Percentiles rank a stretch among this genome's conserved stretches.
Evolutionary conservation across 139 green algal species (phyloP).

Genomic region (Pedinophyceae sp.): DNA sequence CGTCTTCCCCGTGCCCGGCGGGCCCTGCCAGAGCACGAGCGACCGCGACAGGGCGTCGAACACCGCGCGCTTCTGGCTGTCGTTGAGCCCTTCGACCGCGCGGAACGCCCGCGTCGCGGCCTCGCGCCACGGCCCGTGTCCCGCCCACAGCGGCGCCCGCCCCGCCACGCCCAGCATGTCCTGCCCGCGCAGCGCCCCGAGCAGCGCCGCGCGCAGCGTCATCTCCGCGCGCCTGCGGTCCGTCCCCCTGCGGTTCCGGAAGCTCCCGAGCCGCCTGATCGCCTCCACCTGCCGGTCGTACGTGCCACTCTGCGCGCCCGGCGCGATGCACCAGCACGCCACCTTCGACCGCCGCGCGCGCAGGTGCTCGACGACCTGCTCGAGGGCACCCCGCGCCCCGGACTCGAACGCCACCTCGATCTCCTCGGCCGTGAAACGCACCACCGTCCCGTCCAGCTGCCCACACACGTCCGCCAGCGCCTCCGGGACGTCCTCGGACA

Average conservation of each 20-base stretch:
- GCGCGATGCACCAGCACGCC: too few species aligned
- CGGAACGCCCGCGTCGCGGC: slow-evolving; percentile 8
- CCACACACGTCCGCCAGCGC: too few species aligned
- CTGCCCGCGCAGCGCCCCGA: slow-evolving; percentile 17
- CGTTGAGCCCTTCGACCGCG: slow-evolving; percentile 25
- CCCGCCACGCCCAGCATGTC: slow-evolving; percentile 7
- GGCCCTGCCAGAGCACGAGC: slow-evolving; percentile 31
- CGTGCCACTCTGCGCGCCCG: too few species aligned
- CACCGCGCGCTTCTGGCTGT: slow-evolving; percentile 36
- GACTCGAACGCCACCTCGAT: too few species aligned
- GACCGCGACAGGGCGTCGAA: slow-evolving; percentile 33
- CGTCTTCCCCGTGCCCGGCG: slow-evolving; percentile 73
- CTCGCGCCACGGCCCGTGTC: slow-evolving; percentile 1
- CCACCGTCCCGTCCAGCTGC: too few species aligned
- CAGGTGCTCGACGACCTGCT: too few species aligned
- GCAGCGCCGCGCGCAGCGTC: slow-evolving; percentile 12
- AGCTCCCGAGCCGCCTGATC: slow-evolving; percentile 10
- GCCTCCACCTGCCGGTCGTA: slow-evolving; percentile 27
- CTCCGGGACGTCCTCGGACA: too few species aligned
- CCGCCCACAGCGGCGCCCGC: slow-evolving; percentile 25
- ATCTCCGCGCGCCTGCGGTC: not conserved
- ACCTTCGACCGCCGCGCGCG: too few species aligned
- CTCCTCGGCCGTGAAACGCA: too few species aligned
- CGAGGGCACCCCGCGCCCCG: too few species aligned
- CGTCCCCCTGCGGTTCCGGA: not conserved